These are phyloP conservation scores for Anisogramma anomala DNA, from an alignment of 2,329 filamentous ascomycete genomes.

Conservation along the genomic window DNA sequence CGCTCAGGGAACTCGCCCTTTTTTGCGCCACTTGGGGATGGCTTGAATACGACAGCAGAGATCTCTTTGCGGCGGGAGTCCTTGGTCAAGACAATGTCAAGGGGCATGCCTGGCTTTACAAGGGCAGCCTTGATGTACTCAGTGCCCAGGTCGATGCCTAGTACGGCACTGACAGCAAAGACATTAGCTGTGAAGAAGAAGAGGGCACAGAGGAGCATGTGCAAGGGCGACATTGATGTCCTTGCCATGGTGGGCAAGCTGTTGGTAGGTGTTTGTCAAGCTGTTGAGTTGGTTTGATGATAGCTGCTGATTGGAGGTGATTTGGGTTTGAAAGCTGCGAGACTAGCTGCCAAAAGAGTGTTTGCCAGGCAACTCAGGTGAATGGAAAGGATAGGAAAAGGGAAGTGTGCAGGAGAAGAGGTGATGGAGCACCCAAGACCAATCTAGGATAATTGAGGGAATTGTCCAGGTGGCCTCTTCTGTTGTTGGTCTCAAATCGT, in stretches of 20 bases:
- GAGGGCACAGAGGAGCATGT: slow-evolving; percentile 27
- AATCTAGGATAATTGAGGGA: too few relatives aligned
- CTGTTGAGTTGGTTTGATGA: neutral
- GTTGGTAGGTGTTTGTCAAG: slow-evolving; percentile 7
- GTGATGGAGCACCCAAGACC: too few relatives aligned
- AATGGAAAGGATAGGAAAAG: too few relatives aligned
- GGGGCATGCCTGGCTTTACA: slow-evolving; percentile 91
- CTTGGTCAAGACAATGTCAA: slow-evolving; percentile 96
- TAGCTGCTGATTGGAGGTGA: too few relatives aligned
- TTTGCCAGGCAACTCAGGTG: too few relatives aligned
- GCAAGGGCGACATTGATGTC: slow-evolving; percentile 24
- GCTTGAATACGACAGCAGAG: slow-evolving; percentile 88
- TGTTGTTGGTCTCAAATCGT: too few relatives aligned
- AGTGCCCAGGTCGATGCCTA: slow-evolving; percentile 89
- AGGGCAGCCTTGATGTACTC: slow-evolving; percentile 94
- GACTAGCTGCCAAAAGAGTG: too few relatives aligned
- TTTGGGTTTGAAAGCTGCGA: too few relatives aligned
- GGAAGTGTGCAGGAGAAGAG: too few relatives aligned
- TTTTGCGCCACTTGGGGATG: slow-evolving; percentile 52
- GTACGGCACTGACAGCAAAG: slow-evolving; percentile 56
- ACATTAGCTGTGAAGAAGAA: slow-evolving; percentile 37
- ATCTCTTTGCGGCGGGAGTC: slow-evolving; percentile 94
- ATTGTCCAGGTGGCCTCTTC: too few relatives aligned
- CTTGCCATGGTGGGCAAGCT: slow-evolving; percentile 28
- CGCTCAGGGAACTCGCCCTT: slow-evolving; percentile 70